These are phyloP conservation scores for Blastobotrys malaysiensis DNA, from an alignment of 1,139 yeast genomes.

Conservation along the genomic window DNA sequence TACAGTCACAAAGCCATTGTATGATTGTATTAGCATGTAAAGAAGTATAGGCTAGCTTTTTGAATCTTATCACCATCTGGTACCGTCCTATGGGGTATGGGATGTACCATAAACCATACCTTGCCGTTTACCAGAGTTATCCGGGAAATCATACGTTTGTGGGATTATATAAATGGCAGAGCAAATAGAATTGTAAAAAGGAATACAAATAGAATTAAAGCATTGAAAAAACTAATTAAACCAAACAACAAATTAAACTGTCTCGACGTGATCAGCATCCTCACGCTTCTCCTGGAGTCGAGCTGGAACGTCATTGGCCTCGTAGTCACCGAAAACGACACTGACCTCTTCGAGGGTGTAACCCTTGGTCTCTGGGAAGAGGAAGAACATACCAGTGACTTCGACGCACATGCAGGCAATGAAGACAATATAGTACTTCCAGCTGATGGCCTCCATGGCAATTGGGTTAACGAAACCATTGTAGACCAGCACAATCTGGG, in stretches of 20 bases:
- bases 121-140: no score
- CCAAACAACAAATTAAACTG: background rate
- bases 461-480: slow-evolving; percentile 53
- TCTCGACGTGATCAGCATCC: slow-evolving; percentile 5
- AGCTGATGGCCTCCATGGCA: slow-evolving; percentile 53
- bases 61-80: no score
- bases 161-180: no score
- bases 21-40: no score
- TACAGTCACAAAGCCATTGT: no score
- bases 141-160: no score
- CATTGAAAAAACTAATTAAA: background rate
- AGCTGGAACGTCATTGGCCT: slow-evolving; percentile 3
- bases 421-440: slow-evolving; percentile 53
- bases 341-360: slow-evolving; percentile 80
- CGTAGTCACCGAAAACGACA: slow-evolving; percentile 11
- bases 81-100: no score
- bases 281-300: slow-evolving; percentile 1
- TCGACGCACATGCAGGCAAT: slow-evolving; percentile 13
- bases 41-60: no score
- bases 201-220: background rate
- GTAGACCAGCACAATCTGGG: slow-evolving; percentile 27
- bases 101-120: no score
- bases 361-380: slow-evolving; percentile 89
- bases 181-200: background rate
- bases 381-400: slow-evolving; percentile 52